These are phyloP conservation scores for Bipolaris victoriae DNA, from an alignment of 2,329 filamentous ascomycete genomes.

Conservation along the genomic window DNA sequence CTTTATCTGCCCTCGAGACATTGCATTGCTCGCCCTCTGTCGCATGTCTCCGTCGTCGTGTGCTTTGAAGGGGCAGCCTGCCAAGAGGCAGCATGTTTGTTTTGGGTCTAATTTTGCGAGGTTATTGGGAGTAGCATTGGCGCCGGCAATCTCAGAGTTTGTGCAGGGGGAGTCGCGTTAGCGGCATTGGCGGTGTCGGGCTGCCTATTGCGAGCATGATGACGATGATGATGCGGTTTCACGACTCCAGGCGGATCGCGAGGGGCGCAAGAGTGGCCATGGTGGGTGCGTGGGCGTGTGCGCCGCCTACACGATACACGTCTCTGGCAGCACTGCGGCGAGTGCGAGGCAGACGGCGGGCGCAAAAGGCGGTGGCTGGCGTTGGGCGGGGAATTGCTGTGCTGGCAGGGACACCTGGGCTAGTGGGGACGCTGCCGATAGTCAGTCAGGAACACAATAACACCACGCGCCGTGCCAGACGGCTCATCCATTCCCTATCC, in stretches of 20 bases:
- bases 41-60: conserved; percentile 9
- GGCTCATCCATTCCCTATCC: conserved; percentile 1
- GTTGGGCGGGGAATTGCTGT: conserved; percentile 21
- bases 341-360: conserved; percentile 4
- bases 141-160: conserved; percentile 32
- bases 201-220: neutral
- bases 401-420: conserved; percentile 20
- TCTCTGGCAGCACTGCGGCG: conserved; percentile 5
- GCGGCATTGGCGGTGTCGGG: conserved; percentile 27
- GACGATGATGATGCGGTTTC: neutral
- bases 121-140: conserved; percentile 2
- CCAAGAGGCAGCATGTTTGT: conserved; percentile 29
- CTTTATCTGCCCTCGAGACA: conserved; percentile 12
- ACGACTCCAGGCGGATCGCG: neutral
- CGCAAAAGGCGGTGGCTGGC: conserved; percentile 19
- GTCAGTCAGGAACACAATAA: conserved; percentile 22
- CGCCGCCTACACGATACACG: no score
- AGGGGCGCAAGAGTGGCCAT: neutral
- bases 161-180: conserved; percentile 12
- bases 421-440: conserved; percentile 10
- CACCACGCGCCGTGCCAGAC: conserved; percentile 14
- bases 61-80: conserved; percentile 11
- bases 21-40: conserved; percentile 12
- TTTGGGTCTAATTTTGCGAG: conserved; percentile 36
- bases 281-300: neutral